Evolutionary conservation across 257 asterid species (phyloP).

Genomic region (Coffea canephora): DNA sequence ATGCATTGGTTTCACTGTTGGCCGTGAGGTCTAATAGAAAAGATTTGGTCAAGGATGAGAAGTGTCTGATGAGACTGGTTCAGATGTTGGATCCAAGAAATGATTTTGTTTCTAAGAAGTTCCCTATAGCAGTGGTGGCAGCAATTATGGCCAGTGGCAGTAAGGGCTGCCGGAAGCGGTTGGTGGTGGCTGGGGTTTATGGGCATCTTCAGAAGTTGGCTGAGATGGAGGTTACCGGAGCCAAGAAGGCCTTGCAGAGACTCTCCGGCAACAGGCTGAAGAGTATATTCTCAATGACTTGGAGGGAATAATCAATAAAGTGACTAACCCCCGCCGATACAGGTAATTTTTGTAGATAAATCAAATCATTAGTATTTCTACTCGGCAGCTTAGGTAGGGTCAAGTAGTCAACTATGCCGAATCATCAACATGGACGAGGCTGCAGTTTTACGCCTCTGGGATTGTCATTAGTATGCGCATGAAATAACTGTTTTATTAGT

Average conservation of each 20-base stretch:
- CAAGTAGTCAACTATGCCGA: constrained; percentile 3
- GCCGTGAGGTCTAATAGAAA: constrained; percentile 66
- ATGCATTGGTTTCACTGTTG: constrained; percentile 75
- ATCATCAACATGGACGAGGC: neutral
- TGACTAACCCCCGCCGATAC: constrained; percentile 28
- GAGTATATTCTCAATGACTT: constrained; percentile 64
- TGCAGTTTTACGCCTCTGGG: constrained; percentile 10
- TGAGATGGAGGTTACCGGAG: constrained; percentile 69
- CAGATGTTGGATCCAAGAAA: constrained; percentile 75
- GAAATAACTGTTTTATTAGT: constrained; percentile 2
- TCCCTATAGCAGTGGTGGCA: constrained; percentile 69
- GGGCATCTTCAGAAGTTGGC: constrained; percentile 69
- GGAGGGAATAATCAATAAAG: constrained; percentile 56
- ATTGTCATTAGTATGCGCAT: constrained; percentile 20
- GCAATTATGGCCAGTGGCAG: constrained; percentile 86
- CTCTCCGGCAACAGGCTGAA: constrained; percentile 78
- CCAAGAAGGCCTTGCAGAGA: constrained; percentile 84
- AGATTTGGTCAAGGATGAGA: constrained; percentile 79
- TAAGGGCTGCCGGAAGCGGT: constrained; percentile 78
- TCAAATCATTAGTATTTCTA: neutral
- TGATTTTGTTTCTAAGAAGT: constrained; percentile 69
- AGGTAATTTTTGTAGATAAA: constrained; percentile 40
- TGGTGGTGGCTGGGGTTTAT: constrained; percentile 63
- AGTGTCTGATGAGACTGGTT: constrained; percentile 64
- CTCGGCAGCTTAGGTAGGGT: neutral